These are phyloP conservation scores for Dactylellina haptotyla DNA, from an alignment of 2,329 filamentous ascomycete genomes.

Conservation along the genomic window DNA sequence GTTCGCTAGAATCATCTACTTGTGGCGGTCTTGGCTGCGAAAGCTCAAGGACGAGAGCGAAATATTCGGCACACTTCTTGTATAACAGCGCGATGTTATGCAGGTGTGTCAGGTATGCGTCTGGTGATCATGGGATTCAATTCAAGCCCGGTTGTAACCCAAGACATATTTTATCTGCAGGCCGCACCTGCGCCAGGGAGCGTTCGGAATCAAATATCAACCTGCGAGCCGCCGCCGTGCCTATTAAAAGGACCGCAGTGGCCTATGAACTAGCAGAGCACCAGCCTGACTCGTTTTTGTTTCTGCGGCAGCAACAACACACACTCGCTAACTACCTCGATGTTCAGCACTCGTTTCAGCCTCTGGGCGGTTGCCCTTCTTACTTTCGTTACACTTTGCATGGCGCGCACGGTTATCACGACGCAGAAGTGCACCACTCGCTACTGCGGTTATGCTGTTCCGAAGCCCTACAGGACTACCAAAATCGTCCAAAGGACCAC, in stretches of 20 bases:
- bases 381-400: constrained; percentile 27
- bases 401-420: constrained; percentile 23
- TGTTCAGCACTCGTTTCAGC: constrained; percentile 27
- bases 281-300: constrained; percentile 3
- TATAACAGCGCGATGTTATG: background rate
- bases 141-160: constrained; percentile 34
- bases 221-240: background rate
- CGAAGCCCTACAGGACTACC: constrained; percentile 4
- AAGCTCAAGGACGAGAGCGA: background rate
- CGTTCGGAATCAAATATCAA: background rate
- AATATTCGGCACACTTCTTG: background rate
- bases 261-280: background rate
- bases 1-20: background rate
- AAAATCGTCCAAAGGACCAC: constrained; percentile 11
- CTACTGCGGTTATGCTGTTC: constrained; percentile 13
- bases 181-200: background rate
- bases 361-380: constrained; percentile 25
- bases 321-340: constrained; percentile 24
- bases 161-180: constrained; percentile 5
- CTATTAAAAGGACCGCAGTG: background rate
- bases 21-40: background rate
- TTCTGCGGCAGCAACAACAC: background rate
- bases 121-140: constrained; percentile 17
- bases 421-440: constrained; percentile 32
- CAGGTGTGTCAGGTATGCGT: too few species aligned